A percentile compares a stretch with the other conserved stretches of the same genome.
phyloP scores from a whole-genome alignment of 352 stramenopile species.

The Globisporangium nagaii region DNA sequence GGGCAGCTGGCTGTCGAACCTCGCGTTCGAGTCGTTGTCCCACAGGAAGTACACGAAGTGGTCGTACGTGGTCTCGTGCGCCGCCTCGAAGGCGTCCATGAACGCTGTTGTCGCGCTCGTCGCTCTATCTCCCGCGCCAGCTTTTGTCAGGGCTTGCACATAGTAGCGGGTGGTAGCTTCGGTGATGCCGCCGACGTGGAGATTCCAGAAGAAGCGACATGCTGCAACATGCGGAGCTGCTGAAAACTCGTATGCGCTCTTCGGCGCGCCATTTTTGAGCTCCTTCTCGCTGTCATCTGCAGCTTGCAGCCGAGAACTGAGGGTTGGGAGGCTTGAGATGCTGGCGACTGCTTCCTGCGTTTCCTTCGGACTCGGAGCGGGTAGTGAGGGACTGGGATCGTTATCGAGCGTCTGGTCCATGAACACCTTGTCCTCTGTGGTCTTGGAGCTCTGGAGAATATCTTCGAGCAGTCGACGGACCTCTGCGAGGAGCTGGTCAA shows the following conservation, averaged over 20 bases:
- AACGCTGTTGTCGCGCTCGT: constrained; percentile 18
- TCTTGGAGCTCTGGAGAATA: constrained; percentile 20
- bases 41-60: constrained; percentile 55
- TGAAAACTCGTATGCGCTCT: neutral
- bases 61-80: constrained; percentile 31
- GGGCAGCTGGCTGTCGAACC: neutral
- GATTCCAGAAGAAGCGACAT: constrained; percentile 51
- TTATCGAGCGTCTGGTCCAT: constrained; percentile 1
- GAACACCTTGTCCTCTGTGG: constrained; percentile 8
- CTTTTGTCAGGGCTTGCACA: constrained; percentile 1
- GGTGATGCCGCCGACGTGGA: constrained; percentile 25
- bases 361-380: neutral
- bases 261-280: neutral
- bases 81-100: constrained; percentile 28
- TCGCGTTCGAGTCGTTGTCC: constrained; percentile 11
- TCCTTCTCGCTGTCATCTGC: neutral
- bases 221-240: neutral
- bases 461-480: constrained; percentile 21
- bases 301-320: neutral
- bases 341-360: neutral
- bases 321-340: neutral
- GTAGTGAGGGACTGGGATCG: neutral
- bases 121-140: constrained; percentile 8
- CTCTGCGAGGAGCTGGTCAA: constrained; percentile 13
- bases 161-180: neutral